A percentile compares a stretch with the other conserved stretches of the same genome.
These are phyloP conservation scores for Saccharomyces pastorianus DNA, from an alignment of 1,139 yeast genomes.

Conservation along the genomic window DNA sequence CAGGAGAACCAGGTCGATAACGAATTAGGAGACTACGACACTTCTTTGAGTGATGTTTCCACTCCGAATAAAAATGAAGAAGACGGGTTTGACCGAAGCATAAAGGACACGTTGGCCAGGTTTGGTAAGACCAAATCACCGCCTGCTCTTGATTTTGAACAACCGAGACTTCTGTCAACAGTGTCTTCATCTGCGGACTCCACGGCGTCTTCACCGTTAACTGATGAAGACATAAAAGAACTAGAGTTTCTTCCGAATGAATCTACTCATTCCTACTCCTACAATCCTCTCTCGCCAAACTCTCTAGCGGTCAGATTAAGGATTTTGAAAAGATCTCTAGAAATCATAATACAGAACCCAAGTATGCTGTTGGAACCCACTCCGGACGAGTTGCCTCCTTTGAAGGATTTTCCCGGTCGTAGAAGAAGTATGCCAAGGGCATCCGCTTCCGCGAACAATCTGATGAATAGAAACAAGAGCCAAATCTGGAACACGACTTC, in stretches of 20 bases:
- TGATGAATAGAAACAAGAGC: constrained; percentile 4
- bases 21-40: background rate
- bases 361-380: constrained; percentile 13
- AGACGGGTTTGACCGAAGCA: background rate
- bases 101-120: background rate
- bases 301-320: constrained; percentile 68
- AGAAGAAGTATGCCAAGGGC: background rate
- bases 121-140: background rate
- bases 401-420: background rate
- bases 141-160: background rate
- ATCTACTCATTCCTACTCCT: constrained; percentile 78
- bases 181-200: constrained; percentile 6
- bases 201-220: constrained; percentile 10
- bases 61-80: background rate
- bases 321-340: constrained; percentile 66
- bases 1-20: background rate
- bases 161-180: background rate
- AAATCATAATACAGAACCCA: constrained; percentile 39
- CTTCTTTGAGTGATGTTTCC: background rate
- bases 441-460: constrained; percentile 6
- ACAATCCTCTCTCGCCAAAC: constrained; percentile 74
- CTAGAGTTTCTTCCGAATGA: constrained; percentile 60
- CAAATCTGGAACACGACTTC: constrained; percentile 44
- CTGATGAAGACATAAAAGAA: constrained; percentile 26
- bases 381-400: constrained; percentile 2